These are phyloP conservation scores for Saitoella complicata DNA, from an alignment of 805 yeast species.

Conservation along the genomic window DNA sequence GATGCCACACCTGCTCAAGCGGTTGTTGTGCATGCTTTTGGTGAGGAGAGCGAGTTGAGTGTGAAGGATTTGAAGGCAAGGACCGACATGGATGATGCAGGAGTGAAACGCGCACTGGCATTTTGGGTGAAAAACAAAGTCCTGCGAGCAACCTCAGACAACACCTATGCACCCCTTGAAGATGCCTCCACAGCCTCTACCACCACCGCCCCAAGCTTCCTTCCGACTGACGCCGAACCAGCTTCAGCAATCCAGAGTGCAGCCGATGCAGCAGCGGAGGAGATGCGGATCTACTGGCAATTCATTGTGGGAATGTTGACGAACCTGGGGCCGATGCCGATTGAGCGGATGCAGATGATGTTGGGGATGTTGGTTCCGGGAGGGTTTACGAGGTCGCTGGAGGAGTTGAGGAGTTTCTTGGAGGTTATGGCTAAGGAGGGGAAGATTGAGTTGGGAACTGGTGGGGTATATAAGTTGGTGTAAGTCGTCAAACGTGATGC, in stretches of 20 bases:
- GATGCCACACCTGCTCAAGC: slow-evolving; percentile 59
- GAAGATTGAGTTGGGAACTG: slow-evolving; percentile 20
- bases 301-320: slow-evolving; percentile 41
- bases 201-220: too few species aligned
- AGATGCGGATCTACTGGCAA: slow-evolving; percentile 25
- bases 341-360: slow-evolving; percentile 36
- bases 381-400: slow-evolving; percentile 24
- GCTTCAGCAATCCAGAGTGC: slow-evolving; percentile 16
- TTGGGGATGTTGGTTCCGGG: slow-evolving; percentile 36
- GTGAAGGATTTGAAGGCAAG: slow-evolving; percentile 21
- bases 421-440: slow-evolving; percentile 30
- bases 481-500: too few species aligned
- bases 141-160: slow-evolving; percentile 20
- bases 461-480: slow-evolving; percentile 23
- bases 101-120: slow-evolving; percentile 26
- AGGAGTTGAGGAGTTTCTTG: slow-evolving; percentile 29
- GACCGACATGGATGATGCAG: slow-evolving; percentile 29
- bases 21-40: slow-evolving; percentile 38
- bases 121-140: slow-evolving; percentile 56
- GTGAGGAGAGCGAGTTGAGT: slow-evolving; percentile 18
- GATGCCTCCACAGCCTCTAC: neutral
- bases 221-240: slow-evolving; percentile 5
- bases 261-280: slow-evolving; percentile 16
- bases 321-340: slow-evolving; percentile 36
- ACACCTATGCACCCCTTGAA: neutral